A percentile compares a stretch with the other conserved stretches of the same genome.
Evolutionary conservation across 2,329 filamentous ascomycete genomes (phyloP).

Genomic region (Sclerotinia minor): DNA sequence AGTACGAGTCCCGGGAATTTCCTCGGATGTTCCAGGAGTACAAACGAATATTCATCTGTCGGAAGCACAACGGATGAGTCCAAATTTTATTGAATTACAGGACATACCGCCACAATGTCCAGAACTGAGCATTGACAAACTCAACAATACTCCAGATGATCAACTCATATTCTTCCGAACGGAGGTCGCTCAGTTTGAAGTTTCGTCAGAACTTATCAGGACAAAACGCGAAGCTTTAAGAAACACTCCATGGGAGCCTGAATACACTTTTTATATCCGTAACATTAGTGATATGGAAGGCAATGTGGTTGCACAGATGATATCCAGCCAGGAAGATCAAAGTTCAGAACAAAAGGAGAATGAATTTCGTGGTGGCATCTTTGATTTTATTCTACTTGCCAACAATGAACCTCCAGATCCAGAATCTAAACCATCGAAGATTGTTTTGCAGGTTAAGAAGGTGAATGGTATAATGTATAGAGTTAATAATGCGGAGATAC

Average conservation of each 20-base stretch:
- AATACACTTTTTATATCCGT: not conserved
- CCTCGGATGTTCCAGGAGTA: not conserved
- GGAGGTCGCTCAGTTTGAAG: not conserved
- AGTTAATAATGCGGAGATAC: slow-evolving; percentile 1
- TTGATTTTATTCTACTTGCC: slow-evolving; percentile 9
- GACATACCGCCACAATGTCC: not conserved
- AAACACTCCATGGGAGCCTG: slow-evolving; percentile 4
- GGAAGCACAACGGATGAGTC: not conserved
- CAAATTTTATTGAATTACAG: not conserved
- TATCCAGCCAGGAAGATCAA: not conserved
- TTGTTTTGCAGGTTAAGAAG: not conserved
- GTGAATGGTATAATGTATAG: not conserved
- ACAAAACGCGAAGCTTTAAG: not conserved
- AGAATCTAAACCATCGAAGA: not conserved
- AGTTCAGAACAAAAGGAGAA: not conserved
- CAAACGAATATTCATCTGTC: not conserved
- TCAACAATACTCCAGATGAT: not conserved
- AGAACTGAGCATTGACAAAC: not conserved
- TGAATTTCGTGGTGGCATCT: not conserved
- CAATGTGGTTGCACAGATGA: not conserved
- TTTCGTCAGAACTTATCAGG: not conserved
- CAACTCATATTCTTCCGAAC: slow-evolving; percentile 6
- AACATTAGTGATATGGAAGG: not conserved
- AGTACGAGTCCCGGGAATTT: not conserved
- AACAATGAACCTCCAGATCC: not conserved